Evolutionary conservation across 805 yeast genomes (phyloP), one percentile per base, ranked within the genome.

Genomic region (Helenozyma rhizophorensis): DNA sequence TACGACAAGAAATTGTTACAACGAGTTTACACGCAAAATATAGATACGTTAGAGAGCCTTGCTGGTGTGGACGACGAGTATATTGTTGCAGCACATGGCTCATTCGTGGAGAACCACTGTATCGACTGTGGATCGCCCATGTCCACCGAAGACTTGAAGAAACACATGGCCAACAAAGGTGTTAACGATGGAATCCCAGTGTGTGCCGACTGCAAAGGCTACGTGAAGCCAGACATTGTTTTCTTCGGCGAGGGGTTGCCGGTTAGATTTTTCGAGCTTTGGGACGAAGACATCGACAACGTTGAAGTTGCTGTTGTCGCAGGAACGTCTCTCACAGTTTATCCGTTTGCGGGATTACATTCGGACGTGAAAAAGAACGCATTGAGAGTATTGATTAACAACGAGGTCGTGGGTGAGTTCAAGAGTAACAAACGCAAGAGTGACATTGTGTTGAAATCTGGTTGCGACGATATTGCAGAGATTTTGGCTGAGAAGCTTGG

Each of bases 181-280:
- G 51, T 54, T 19, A 47, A 53, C n/a, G 53, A 46, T 1, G 61
- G 60, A 2, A 67, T 76, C 14, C 80, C 81, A 1, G 56, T 52
- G 8, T 90, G 97, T 60, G 42, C 50, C 11, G 50, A 63, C 12
- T 90, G 97, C 50, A 53, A 62, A 4, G 95, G 96, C 0, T 70
- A 77, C 19, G 85, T 93, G 17, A 90, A 90, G 52, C 98, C 97
- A 0, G 90, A 85, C 50, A 93, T 90, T 45, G 96, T 88, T 1
- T 90, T 90, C 50, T 93, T 88, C 61, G 97, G 97, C 3, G 98
- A 90, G 55, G 73, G 80, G 2, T 65, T 90, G 17, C 97, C 97
- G 0, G 48, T 47, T 1, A 61, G 65, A 34, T 85, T 88, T 49
- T 89, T 83, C 56, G 74, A 75, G 2, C 47, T 57, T 9, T 80